These are phyloP conservation scores for Wickerhamiella pararugosa DNA, from an alignment of 1,139 yeast genomes.

Conservation along the genomic window DNA sequence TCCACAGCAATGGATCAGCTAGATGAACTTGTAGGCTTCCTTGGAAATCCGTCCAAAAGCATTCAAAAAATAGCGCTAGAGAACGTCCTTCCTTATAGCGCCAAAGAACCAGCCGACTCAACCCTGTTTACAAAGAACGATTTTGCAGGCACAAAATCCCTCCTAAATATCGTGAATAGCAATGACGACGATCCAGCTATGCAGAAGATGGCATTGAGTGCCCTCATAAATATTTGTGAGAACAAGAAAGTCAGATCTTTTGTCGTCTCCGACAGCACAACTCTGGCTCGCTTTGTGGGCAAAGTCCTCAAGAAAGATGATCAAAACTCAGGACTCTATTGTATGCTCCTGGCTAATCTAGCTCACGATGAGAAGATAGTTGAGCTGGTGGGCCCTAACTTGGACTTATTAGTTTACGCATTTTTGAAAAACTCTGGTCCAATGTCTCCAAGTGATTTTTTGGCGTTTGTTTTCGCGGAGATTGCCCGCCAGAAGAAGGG, in stretches of 20 bases:
- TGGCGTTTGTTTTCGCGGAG: slow-evolving; percentile 83
- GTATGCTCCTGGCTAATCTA: slow-evolving; percentile 70
- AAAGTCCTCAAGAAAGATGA: slow-evolving; percentile 30
- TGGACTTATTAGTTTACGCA: slow-evolving; percentile 9
- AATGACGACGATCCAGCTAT: slow-evolving; percentile 33
- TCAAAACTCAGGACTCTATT: slow-evolving; percentile 59
- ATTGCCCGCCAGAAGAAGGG: slow-evolving; percentile 62
- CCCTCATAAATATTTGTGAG: slow-evolving; percentile 70
- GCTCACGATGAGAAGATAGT: slow-evolving; percentile 62
- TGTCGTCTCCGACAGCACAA: slow-evolving; percentile 49
- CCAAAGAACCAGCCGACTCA: slow-evolving; percentile 39
- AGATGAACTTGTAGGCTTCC: slow-evolving; percentile 46
- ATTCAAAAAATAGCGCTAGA: slow-evolving; percentile 78
- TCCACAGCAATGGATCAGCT: not conserved
- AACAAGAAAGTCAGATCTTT: slow-evolving; percentile 41
- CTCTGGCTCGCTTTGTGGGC: slow-evolving; percentile 37
- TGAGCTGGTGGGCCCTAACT: slow-evolving; percentile 7
- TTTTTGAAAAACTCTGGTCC: slow-evolving; percentile 8
- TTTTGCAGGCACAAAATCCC: slow-evolving; percentile 57
- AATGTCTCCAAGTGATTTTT: slow-evolving; percentile 46
- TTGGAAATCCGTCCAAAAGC: slow-evolving; percentile 72
- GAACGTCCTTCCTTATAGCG: slow-evolving; percentile 69
- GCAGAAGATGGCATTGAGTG: slow-evolving; percentile 40
- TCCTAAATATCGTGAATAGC: slow-evolving; percentile 42
- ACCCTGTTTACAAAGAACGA: slow-evolving; percentile 55